phyloP scores from a whole-genome alignment of 228 moss, liverwort and hornwort genomes.

The Sphagnum fallax region DNA sequence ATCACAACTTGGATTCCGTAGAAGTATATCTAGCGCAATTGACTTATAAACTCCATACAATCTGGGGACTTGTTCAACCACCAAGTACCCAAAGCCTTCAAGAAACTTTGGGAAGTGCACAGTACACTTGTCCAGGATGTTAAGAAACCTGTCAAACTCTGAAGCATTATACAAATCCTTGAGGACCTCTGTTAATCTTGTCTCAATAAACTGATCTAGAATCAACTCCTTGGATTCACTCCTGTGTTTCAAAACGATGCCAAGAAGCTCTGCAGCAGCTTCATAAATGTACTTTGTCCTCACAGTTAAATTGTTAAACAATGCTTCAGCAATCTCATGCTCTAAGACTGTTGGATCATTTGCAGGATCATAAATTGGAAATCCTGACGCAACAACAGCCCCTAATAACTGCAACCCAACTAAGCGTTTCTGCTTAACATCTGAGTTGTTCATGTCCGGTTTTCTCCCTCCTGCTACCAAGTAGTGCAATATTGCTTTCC shows the following conservation, averaged over 20 bases:
- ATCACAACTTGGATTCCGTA: constrained; percentile 56
- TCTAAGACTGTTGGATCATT: constrained; percentile 52
- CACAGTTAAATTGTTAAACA: constrained; percentile 68
- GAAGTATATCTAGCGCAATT: constrained; percentile 66
- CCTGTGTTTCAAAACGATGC: constrained; percentile 54
- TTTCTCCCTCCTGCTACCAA: constrained; percentile 63
- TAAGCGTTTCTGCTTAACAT: constrained; percentile 49
- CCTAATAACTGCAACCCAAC: constrained; percentile 84
- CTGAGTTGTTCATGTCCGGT: constrained; percentile 55
- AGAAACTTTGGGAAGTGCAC: constrained; percentile 51
- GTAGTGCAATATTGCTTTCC: constrained; percentile 48
- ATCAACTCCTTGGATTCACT: constrained; percentile 18
- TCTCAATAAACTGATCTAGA: constrained; percentile 53
- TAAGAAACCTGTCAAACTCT: constrained; percentile 72
- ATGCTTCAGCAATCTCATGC: constrained; percentile 54
- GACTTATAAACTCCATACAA: constrained; percentile 63
- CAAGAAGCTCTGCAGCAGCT: constrained; percentile 84
- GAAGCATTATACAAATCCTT: constrained; percentile 53
- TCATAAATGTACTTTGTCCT: constrained; percentile 78
- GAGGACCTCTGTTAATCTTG: constrained; percentile 43
- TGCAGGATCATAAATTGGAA: constrained; percentile 58
- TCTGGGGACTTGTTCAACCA: constrained; percentile 75
- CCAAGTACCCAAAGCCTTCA: constrained; percentile 49
- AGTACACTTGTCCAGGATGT: constrained; percentile 74
- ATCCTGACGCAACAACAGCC: constrained; percentile 61